Base-by-base conservation (phyloP, 2,329 filamentous ascomycete genomes). In the Hortaea werneckii region DNA sequence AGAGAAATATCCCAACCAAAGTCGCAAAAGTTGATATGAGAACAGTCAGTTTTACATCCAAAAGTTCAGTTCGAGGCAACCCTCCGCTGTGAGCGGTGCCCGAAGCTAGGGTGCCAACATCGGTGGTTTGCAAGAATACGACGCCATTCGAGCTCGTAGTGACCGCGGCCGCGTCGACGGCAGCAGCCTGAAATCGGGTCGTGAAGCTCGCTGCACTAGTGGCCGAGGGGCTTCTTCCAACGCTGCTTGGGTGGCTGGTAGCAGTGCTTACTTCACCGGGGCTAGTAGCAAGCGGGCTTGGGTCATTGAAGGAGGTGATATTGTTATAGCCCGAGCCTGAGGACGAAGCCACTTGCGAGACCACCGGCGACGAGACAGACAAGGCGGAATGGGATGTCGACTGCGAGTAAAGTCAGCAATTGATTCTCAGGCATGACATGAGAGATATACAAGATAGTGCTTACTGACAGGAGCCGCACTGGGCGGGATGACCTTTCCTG, bases 401-500 rank as follows among this genome's bases (percentile, higher is more conserved):
- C 73, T 78, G 43, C 20, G 37, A 52, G 49, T 50, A 44, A 53
- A 48, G 49, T 58, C 60, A 68, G 55, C 45, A 48, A 38, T n/a
- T 13, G 42, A 12, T 44, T 47, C 41, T 30, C 42, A 49, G 37
- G 51, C 28, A 45, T 57, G 59, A 65, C 54, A 51, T 64, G 30
- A 49, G 34, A 28, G 35, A 13, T 43, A 29, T 30, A 34, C 7
- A 48, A 52, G 49, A 47, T 41, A 50, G 51, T 51, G 51, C 79
- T 76, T 78, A 81, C 78, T 78, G 71, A 80, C 77, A 71, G 75
- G 73, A 59, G 78, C 79, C 69, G 79, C 78, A 67, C 75, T 78
- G 54, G 80, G 77, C 61, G 85, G 85, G 60, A 87, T 74, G 58
- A 92, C 80, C 71, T 89, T 90, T 62, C 87, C 86, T 55, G 80